Base-by-base conservation (phyloP, 805 yeast genomes). In the Saturnispora bothae region DNA sequence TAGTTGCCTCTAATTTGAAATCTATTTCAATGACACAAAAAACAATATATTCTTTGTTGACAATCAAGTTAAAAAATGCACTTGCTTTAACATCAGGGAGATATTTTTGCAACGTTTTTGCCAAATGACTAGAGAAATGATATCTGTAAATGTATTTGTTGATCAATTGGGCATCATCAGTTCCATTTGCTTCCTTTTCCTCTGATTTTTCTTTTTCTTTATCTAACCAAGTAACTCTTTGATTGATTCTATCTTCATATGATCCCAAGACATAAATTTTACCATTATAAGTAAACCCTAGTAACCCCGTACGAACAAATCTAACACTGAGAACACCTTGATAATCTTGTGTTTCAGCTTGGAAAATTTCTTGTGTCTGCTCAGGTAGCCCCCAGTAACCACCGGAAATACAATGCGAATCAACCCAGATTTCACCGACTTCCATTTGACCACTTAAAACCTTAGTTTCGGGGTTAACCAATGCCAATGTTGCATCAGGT, bases 381-480 rank as follows among this genome's bases (percentile, higher is more conserved):
- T 62, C 74, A 19, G 60, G 77, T 15, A 72, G 56, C 1, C 76
- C 88, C 78, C 86, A 85, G 52, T 82, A 83, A 0, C 95, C 95
- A 13, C 95, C 96, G 2, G 94, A 78, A 5, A 92, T 60, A 43
- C 94, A 82, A 2, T 89, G 89, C 31, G 94, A 80, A 50, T 88
- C 96, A n/a, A 92, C 83, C 97, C 97, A 92, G 25, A 92, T 78
- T 57, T 92, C 99, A 20, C 98, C 98, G 13, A 92, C 83, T 45
- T 81, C 84, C 51, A 83, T 73, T 34, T 71, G 78, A 2, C 77
- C 75, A 4, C 84, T 82, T 14, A 92, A 61, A 2, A 78, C 64
- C 27, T 78, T 71, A 42, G 89, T 84, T 43, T 92, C 97, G 0
- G 97, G 97, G 53, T 94, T 86, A 0, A 92, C 97, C 21, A 92